phyloP scores from a whole-genome alignment of 345 rosid species.

The Heritiera littoralis region DNA sequence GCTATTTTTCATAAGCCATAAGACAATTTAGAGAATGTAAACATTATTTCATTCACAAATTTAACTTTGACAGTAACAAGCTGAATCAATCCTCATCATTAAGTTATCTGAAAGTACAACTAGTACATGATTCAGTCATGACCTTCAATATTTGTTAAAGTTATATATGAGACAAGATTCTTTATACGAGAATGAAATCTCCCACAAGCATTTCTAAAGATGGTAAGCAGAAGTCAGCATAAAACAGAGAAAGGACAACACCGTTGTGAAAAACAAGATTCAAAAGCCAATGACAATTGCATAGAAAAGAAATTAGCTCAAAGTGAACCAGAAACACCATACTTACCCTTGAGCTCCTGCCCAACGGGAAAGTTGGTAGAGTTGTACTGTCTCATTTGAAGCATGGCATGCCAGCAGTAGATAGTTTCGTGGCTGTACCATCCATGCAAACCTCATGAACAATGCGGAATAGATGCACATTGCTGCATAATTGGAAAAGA shows the following conservation, averaged over 20 bases:
- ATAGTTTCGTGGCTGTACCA: conserved; percentile 86
- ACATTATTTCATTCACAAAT: background rate
- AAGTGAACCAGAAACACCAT: conserved; percentile 2
- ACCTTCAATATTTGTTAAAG: background rate
- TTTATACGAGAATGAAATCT: background rate
- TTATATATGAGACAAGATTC: background rate
- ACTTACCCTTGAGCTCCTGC: conserved; percentile 71
- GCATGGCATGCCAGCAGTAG: conserved; percentile 89
- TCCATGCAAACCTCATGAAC: conserved; percentile 93
- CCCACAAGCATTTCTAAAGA: conserved; percentile 1
- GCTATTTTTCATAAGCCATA: background rate
- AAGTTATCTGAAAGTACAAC: background rate
- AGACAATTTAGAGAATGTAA: background rate
- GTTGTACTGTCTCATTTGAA: conserved; percentile 95
- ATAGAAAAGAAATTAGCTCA: background rate
- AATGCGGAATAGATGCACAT: conserved; percentile 77
- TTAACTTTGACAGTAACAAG: background rate
- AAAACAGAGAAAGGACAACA: background rate
- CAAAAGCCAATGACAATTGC: background rate
- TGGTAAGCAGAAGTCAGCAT: background rate
- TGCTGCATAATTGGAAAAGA: conserved; percentile 38
- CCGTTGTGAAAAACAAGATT: background rate
- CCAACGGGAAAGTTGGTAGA: conserved; percentile 91
- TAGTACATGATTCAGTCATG: background rate
- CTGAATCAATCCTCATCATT: background rate